Evolutionary conservation across 208 protist genomes (phyloP).

Genomic region (Leishmania major): DNA sequence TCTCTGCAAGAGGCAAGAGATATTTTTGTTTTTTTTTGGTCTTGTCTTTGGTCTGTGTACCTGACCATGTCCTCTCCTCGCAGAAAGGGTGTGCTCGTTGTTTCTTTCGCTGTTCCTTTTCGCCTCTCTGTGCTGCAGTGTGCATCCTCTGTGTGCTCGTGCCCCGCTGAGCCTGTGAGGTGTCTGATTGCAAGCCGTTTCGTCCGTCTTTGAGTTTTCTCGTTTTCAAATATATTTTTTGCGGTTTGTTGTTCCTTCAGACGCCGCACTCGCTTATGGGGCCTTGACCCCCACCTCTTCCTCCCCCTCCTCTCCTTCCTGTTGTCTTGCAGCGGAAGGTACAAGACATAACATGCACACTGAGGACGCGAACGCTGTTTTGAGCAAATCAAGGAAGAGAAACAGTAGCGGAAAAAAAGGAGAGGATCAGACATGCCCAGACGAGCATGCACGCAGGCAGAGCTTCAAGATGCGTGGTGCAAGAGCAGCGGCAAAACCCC

Average conservation of each 20-base stretch:
- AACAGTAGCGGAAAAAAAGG: neutral
- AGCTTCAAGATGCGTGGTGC: neutral
- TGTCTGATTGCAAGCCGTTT: too few species aligned
- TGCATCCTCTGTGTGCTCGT: neutral
- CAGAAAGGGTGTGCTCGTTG: neutral
- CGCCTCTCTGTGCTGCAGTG: neutral
- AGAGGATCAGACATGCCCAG: neutral
- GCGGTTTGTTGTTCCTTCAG: neutral
- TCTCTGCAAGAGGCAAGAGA: neutral
- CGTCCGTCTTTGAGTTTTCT: too few species aligned
- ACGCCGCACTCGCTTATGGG: too few species aligned
- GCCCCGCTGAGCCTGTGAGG: too few species aligned
- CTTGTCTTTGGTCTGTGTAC: neutral
- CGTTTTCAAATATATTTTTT: too few species aligned
- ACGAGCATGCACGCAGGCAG: neutral
- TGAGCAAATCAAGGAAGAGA: neutral
- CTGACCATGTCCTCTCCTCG: neutral
- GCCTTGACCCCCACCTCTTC: neutral
- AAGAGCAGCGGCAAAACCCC: neutral
- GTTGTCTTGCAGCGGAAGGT: too few species aligned
- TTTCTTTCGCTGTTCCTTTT: neutral
- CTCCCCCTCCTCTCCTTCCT: too few species aligned
- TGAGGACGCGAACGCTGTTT: too few species aligned
- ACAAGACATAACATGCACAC: too few species aligned
- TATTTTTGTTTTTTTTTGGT: neutral